Evolutionary conservation across 1,284 basidiomycete species (phyloP).

Genomic region (Leccinum pallidistipes): DNA sequence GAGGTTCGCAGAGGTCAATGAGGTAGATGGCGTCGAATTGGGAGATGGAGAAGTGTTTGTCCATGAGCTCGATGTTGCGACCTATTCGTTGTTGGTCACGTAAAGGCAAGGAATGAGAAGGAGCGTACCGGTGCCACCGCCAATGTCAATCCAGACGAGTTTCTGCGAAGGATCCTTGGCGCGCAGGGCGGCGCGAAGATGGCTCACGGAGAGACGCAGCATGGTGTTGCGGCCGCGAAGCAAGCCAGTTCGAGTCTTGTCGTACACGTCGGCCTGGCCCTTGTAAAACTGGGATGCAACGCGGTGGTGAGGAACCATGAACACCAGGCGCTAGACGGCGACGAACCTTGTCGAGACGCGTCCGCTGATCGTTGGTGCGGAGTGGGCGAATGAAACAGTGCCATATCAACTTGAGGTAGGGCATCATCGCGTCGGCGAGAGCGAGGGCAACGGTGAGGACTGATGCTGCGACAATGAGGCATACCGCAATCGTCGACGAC

Average conservation of each 20-base stretch:
- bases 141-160: constrained; percentile 81
- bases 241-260: constrained; percentile 58
- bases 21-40: constrained; percentile 75
- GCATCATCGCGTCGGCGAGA: constrained; percentile 32
- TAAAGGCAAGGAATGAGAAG: background rate
- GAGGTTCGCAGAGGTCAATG: constrained; percentile 74
- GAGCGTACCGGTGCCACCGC: constrained; percentile 67
- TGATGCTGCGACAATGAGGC: constrained; percentile 28
- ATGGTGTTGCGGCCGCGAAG: constrained; percentile 73
- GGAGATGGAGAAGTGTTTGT: constrained; percentile 64
- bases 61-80: constrained; percentile 84
- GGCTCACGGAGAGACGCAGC: constrained; percentile 67
- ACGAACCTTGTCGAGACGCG: constrained; percentile 44
- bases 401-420: constrained; percentile 48
- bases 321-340: background rate
- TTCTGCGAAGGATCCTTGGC: constrained; percentile 43
- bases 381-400: constrained; percentile 49
- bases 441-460: constrained; percentile 23
- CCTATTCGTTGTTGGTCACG: constrained; percentile 37
- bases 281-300: constrained; percentile 53
- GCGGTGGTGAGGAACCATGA: background rate
- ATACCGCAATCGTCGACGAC: constrained; percentile 29
- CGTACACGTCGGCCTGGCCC: constrained; percentile 73
- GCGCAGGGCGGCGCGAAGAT: constrained; percentile 55
- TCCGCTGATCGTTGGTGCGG: constrained; percentile 39